Evolutionary conservation across 139 green algal species (phyloP), one percentile per base, ranked within the genome.

Genomic region (Micractinium conductrix): DNA sequence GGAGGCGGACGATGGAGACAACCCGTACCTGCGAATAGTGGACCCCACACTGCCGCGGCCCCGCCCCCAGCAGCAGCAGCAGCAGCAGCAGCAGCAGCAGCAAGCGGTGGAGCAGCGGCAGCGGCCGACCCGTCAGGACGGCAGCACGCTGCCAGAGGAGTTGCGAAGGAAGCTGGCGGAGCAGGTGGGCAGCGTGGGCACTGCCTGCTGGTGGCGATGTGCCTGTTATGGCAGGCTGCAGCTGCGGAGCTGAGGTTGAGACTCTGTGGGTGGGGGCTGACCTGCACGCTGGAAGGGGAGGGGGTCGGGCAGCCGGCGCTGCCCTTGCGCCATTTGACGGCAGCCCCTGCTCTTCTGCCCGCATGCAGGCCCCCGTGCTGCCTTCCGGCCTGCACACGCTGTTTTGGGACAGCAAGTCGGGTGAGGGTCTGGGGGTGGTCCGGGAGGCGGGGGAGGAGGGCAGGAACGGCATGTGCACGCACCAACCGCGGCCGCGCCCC

Each of bases 321-420:
- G n/a, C n/a, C n/a, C n/a, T n/a, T n/a, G n/a, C n/a, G n/a, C n/a
- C n/a, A n/a, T n/a, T n/a, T n/a, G n/a, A n/a, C n/a, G n/a, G n/a
- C n/a, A n/a, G n/a, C n/a, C n/a, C n/a, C n/a, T n/a, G n/a, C n/a
- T n/a, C n/a, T n/a, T n/a, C n/a, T n/a, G n/a, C n/a, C n/a, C n/a
- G n/a, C n/a, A 6, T 83, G 79, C 87, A 90, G 87, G 89, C 89
- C 1, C 89, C 89, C 35, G 70, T 86, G 55, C 50, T 92, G 17
- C 81, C 89, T 53, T 44, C 60, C 33, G 89, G 85, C 9, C 10
- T 43, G 3, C 78, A 90, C 72, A 79, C 87, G 37, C 53, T 60
- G 16, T 89, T 87, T 43, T 92, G 89, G 89, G 89, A 92, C 73
- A 85, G 24, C 63, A 79, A 83, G 26, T 55, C 76, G 42, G 76